A percentile compares a stretch with the other conserved stretches of the same genome.
Evolutionary conservation across 495 filamentous ascomycete genomes (phyloP).

Genomic region (Sphaerosporella brunnea): DNA sequence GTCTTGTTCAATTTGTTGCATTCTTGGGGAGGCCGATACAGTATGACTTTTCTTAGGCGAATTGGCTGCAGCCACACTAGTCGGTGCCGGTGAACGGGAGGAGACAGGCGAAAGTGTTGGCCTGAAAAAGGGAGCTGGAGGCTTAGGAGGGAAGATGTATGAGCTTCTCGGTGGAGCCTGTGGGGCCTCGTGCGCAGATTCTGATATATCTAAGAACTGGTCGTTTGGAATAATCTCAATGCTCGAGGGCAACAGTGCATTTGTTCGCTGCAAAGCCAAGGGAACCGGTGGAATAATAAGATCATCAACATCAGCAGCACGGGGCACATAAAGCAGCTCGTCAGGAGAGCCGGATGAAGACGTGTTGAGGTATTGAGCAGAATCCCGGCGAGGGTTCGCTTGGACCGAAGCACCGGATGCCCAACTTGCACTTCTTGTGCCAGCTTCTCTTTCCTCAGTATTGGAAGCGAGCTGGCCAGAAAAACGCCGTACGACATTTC

Average conservation of each 20-base stretch:
- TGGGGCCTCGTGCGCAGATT: too few species aligned
- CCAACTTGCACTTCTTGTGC: conserved; percentile 1
- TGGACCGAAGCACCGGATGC: background rate
- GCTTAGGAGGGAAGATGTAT: conserved; percentile 13
- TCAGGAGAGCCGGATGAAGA: conserved; percentile 4
- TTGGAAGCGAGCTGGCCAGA: conserved; percentile 4
- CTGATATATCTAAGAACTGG: too few species aligned
- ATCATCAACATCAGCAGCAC: conserved; percentile 3
- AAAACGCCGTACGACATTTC: conserved; percentile 10
- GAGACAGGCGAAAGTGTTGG: conserved; percentile 23
- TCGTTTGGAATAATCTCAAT: too few species aligned
- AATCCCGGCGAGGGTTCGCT: background rate
- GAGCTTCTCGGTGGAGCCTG: too few species aligned
- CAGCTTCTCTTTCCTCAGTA: conserved; percentile 8
- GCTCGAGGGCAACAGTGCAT: too few species aligned
- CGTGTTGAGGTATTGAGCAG: background rate
- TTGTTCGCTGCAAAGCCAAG: too few species aligned
- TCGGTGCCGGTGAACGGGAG: conserved; percentile 14
- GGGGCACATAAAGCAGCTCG: background rate
- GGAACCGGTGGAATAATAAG: background rate
- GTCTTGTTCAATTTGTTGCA: background rate
- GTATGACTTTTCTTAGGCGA: conserved; percentile 12
- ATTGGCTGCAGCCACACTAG: conserved; percentile 9
- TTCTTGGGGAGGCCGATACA: background rate
- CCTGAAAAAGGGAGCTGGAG: conserved; percentile 7